Base-by-base conservation (phyloP, 345 rosid species). In the Eucalyptus cloeziana region DNA sequence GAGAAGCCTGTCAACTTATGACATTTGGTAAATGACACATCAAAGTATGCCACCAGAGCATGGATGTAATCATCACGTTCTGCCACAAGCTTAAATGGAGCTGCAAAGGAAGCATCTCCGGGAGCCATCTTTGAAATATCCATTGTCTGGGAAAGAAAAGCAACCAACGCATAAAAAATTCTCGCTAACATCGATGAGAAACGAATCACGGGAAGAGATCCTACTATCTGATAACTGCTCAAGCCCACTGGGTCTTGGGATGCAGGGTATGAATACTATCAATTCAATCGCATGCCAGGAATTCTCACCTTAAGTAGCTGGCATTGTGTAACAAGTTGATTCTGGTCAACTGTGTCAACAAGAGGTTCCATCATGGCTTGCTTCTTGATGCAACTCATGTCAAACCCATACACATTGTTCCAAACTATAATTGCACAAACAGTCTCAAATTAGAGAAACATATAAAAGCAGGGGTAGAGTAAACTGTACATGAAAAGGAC, bases 381-480 rank as follows among this genome's bases (percentile, higher is more conserved):
- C 92, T 95, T 96, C 97, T 98, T 98, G 93, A 98, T 96, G 94
- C 99, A 97, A 92, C 96, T 95, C 99, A 97, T 98, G 92, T 98
- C 94, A 88, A 98, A 98, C 90, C 98, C 99, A 90, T 97, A 98
- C 58, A 98, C 99, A 88, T 91, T 94, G 91, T 96, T 94, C 99
- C 99, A 97, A 90, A 97, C 99, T 98, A 94, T 62, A 89, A 81
- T 27, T 58, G 89, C 81, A 90, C 30, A 80, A 80, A 85, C 31
- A 50, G 49, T 50, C 86, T 21, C 67, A 47, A 17, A 89, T 49
- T 13, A 76, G 83, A 37, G 45, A 76, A 19, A 76, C 43, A 47
- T 49, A 30, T 88, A 91, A 88, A 87, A 76, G 30, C 31, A 87
- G 31, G 10, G 33, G 62, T n/a, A 54, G 71, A 87, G 88, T 40